phyloP scores from a whole-genome alignment of 352 stramenopile genomes.

The Saprolegnia diclina region DNA sequence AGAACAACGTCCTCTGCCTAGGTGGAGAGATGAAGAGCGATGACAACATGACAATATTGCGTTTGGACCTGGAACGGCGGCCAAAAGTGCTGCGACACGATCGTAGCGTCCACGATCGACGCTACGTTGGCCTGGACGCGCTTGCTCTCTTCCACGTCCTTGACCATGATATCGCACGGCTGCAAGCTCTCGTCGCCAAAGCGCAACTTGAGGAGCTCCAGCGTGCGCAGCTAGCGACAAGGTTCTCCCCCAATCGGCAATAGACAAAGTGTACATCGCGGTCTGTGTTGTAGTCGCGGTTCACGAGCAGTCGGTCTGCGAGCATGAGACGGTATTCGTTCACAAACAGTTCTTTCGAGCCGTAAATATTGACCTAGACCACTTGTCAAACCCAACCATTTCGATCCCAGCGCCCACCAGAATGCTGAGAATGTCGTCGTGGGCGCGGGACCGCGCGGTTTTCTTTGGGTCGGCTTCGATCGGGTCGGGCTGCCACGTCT shows the following conservation, averaged over 20 bases:
- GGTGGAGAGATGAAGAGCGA: not conserved
- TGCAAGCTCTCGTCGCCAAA: slow-evolving; percentile 93
- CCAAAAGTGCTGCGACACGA: slow-evolving; percentile 98
- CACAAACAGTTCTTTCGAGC: slow-evolving; percentile 97
- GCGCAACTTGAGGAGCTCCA: slow-evolving; percentile 95
- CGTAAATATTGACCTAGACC: slow-evolving; percentile 92
- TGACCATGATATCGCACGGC: slow-evolving; percentile 98
- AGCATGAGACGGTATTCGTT: slow-evolving; percentile 98
- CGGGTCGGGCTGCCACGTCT: slow-evolving; percentile 89
- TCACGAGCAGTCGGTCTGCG: slow-evolving; percentile 93
- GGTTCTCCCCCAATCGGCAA: no score
- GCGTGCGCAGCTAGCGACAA: slow-evolving; percentile 71
- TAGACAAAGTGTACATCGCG: slow-evolving; percentile 49
- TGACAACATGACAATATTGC: slow-evolving; percentile 11
- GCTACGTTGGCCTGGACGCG: slow-evolving; percentile 88
- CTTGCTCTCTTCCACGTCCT: slow-evolving; percentile 96
- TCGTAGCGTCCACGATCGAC: slow-evolving; percentile 80
- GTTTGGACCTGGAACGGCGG: slow-evolving; percentile 77
- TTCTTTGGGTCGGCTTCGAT: slow-evolving; percentile 82
- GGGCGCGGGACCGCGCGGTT: slow-evolving; percentile 64
- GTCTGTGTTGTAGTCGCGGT: slow-evolving; percentile 93
- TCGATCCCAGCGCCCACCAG: no score
- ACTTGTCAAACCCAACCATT: not conserved
- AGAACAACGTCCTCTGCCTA: slow-evolving; percentile 84
- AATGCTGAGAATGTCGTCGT: slow-evolving; percentile 95